A percentile compares a stretch with the other conserved stretches of the same genome.
Evolutionary conservation across 441 rosid genomes (phyloP).

Genomic region (Cnidoscolus chayamansa): DNA sequence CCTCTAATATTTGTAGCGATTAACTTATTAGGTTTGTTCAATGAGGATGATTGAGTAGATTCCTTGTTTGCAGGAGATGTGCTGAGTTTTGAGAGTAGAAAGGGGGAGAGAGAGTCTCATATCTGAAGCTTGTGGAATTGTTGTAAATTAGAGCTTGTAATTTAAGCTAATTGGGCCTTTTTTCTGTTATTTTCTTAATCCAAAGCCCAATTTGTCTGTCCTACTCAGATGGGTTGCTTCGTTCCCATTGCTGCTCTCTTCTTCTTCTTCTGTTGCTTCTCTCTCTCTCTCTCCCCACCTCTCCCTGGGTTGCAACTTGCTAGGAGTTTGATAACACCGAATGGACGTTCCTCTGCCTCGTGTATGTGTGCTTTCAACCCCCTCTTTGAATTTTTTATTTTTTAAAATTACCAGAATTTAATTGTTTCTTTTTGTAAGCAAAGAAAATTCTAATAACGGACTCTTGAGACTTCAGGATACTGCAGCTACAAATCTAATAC

Average conservation of each 20-base stretch:
- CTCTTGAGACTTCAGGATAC: no score
- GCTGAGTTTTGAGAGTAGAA: slow-evolving; percentile 34
- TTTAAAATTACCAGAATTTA: no score
- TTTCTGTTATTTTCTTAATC: slow-evolving; percentile 16
- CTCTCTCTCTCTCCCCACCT: not conserved
- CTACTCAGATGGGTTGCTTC: not conserved
- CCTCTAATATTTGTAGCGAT: slow-evolving; percentile 17
- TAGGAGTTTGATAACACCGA: no score
- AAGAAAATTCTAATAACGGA: no score
- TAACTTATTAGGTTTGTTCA: slow-evolving; percentile 16
- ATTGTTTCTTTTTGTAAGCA: no score
- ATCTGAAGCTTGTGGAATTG: slow-evolving; percentile 12
- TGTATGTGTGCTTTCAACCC: no score
- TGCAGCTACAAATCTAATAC: no score
- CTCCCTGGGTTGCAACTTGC: no score
- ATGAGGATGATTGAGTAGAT: slow-evolving; percentile 18
- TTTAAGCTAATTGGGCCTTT: slow-evolving; percentile 22
- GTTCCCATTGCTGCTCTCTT: not conserved
- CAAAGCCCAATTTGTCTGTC: slow-evolving; percentile 10
- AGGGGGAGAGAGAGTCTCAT: slow-evolving; percentile 17
- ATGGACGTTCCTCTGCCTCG: no score
- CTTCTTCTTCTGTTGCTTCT: not conserved
- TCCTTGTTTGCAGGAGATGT: slow-evolving; percentile 18
- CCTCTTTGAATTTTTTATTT: no score
- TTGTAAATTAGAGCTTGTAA: slow-evolving; percentile 34